phyloP scores from a whole-genome alignment of 768 basidiomycete genomes.

The Leccinum longicurvipes region DNA sequence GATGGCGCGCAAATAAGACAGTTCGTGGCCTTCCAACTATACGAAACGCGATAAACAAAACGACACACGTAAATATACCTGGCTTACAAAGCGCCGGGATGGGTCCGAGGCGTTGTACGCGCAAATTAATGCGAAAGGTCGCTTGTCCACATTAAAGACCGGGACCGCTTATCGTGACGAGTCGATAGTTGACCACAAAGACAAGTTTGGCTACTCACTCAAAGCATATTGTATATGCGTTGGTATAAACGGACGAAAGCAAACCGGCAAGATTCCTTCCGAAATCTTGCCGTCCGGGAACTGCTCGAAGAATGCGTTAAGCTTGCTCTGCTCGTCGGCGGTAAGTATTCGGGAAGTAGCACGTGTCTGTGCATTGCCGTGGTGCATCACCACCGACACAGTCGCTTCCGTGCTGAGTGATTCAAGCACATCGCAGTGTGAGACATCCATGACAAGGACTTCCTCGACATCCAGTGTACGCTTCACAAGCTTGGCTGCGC shows the following conservation, averaged over 20 bases:
- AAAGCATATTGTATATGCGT: slow-evolving; percentile 81
- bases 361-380: slow-evolving; percentile 54
- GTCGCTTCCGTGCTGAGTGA: slow-evolving; percentile 56
- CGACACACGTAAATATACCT: not conserved
- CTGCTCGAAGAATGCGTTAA: slow-evolving; percentile 74
- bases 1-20: slow-evolving; percentile 90
- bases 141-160: slow-evolving; percentile 89
- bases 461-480: slow-evolving; percentile 91
- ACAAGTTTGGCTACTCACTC: slow-evolving; percentile 46
- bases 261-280: slow-evolving; percentile 81
- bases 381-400: slow-evolving; percentile 68
- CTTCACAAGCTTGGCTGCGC: slow-evolving; percentile 86
- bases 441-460: slow-evolving; percentile 88
- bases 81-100: slow-evolving; percentile 71
- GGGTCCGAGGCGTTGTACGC: slow-evolving; percentile 86
- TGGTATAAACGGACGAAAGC: slow-evolving; percentile 80
- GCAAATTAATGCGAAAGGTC: slow-evolving; percentile 86
- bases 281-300: slow-evolving; percentile 85
- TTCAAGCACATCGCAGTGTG: slow-evolving; percentile 85
- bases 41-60: slow-evolving; percentile 6
- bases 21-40: slow-evolving; percentile 82
- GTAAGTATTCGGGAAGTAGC: slow-evolving; percentile 56
- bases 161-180: slow-evolving; percentile 63
- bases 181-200: slow-evolving; percentile 3
- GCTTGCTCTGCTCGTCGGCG: slow-evolving; percentile 67